phyloP scores from a whole-genome alignment of 225 moss, liverwort and hornwort genomes.

The Climacium dendroides region DNA sequence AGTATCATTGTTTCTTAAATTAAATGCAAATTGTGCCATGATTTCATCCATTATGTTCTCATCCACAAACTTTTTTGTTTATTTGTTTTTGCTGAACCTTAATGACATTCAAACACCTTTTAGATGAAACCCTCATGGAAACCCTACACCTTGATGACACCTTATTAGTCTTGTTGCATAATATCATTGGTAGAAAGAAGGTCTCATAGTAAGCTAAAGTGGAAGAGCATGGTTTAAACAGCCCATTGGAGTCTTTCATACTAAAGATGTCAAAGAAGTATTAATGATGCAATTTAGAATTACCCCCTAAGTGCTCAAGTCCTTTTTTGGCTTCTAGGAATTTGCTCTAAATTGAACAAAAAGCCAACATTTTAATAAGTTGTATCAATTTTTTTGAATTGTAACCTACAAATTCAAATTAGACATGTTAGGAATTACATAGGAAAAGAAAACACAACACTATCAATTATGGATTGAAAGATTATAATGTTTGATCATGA shows the following conservation, averaged over 20 bases:
- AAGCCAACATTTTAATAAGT: too few species aligned
- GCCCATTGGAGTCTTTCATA: background rate
- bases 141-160: background rate
- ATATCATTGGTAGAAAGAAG: background rate
- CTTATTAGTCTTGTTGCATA: background rate
- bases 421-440: too few species aligned
- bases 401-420: too few species aligned
- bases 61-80: fast-evolving
- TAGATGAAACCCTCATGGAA: background rate
- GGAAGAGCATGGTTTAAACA: background rate
- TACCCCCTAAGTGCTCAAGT: background rate
- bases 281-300: background rate
- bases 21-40: background rate
- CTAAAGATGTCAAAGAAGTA: background rate
- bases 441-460: too few species aligned
- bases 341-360: too few species aligned
- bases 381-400: too few species aligned
- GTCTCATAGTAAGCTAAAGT: background rate
- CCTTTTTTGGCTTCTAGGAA: too few species aligned
- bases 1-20: too few species aligned
- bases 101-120: background rate
- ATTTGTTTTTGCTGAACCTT: background rate
- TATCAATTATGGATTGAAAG: too few species aligned
- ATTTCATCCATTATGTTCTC: background rate
- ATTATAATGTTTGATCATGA: too few species aligned